Evolutionary conservation across 2,329 filamentous ascomycete genomes (phyloP), one percentile per base, ranked within the genome.

Genomic region (Metarhizium humberi): DNA sequence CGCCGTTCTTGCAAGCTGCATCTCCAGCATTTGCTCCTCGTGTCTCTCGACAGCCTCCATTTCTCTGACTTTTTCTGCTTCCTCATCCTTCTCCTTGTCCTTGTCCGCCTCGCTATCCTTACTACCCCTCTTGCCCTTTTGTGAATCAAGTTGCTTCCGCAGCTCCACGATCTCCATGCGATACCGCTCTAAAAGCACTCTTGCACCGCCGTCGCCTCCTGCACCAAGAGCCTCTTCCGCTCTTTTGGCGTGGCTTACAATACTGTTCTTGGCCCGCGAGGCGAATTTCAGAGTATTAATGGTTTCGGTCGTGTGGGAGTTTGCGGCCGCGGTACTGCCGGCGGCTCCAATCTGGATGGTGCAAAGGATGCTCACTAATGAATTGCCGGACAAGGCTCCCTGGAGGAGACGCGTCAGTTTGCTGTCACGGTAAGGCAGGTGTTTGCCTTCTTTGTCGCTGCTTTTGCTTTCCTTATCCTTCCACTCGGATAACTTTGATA

Each of bases 231-330:
- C 91, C 69, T 97, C 94, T 62, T 95, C 90, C 6, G 92, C 92
- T 67, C 85, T 88, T 78, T 96, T 97, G 38, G 94, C 94, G 72
- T 97, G 92, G 63, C 91, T 96, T 67, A 97, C 87, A 65, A 99
- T 96, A 67, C 88, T 99, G 72, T 99, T 99, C 78, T 96, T 96
- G 48, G 94, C 94, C 64, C 94, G 83, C 11, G 92, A 94, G 2
- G 94, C 94, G 67, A 99, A 99, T 65, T 97, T 99, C 58, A 99
- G 77, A 0, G 94, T 99, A 68, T 96, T 99, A 55, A 99, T 74
- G 0, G 92, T 97, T 72, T 99, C 94, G 18, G 82, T 81, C 0
- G 88, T 90, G 64, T 96, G 90, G 25, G 80, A 88, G 62, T 83
- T 87, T 20, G 85, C 80, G 3, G 84, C 73, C 1, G 89, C 88